Base-by-base conservation (phyloP, 331 rosid species). In the Pyracantha coccinea region DNA sequence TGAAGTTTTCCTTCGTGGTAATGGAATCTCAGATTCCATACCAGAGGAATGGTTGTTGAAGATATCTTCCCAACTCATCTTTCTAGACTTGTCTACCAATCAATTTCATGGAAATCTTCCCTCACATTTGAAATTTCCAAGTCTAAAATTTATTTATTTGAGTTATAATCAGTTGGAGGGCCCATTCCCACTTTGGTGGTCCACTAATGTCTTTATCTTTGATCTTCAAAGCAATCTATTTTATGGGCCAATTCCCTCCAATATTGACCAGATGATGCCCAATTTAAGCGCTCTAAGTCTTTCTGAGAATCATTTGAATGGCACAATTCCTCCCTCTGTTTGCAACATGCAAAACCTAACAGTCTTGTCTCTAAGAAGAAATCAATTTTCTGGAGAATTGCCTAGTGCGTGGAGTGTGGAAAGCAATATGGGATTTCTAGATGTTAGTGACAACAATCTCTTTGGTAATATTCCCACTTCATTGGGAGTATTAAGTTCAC, bases 1-100 rank as follows among this genome's bases (percentile, higher is more conserved):
- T 11, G 0, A 0, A 3, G 15, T 41, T 41, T 0, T 0, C 0
- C 15, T 41, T 11, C 0, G 0, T 11, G 15, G 47, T 11, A 41
- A 41, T 41, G 15, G 47, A 41, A 41, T 41, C 47, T 41, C 15
- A 0, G 0, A 41, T 41, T 41, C 4, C 15, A 3, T 41, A 41
- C 47, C 47, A 3, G 5, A 41, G 1, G 15, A 41, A 41, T 41
- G 83, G 83, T 59, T 79, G 69, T 19, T 67, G 15, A 41, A 41
- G 4, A 41, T 41, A 41, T 41, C 47, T 41, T 1, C 47, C 47
- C 47, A 41, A 41, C 1, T 11, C 0, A 10, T 0, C 15, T 0
- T 0, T 0, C 47, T 41, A 41, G 0, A 41, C 69, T 45, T 79
- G 15, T 41, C 15, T 61, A 61, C 0, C 50, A 60, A 69, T 28